Evolutionary conservation across 768 basidiomycete genomes (phyloP).

Genomic region (Tulasnella sp.): DNA sequence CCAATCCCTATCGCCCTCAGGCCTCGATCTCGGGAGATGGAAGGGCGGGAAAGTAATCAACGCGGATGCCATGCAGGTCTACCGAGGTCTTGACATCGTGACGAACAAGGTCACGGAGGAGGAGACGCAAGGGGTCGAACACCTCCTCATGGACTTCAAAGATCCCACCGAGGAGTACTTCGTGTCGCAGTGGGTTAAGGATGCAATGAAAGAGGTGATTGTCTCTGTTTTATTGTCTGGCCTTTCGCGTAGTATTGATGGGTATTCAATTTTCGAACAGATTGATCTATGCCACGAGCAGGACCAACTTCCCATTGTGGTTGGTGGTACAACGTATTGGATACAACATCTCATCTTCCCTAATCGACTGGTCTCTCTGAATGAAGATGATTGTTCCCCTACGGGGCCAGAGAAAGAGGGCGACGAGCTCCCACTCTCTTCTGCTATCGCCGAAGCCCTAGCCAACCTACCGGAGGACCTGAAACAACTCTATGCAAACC

Average conservation of each 20-base stretch:
- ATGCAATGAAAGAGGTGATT: conserved; percentile 66
- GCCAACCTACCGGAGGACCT: conserved; percentile 1
- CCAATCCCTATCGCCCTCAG: background rate
- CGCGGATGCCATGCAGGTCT: conserved; percentile 97
- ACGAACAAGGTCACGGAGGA: conserved; percentile 81
- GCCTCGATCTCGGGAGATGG: conserved; percentile 26
- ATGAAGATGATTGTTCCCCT: background rate
- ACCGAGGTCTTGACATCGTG: conserved; percentile 79
- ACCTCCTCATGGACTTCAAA: conserved; percentile 83
- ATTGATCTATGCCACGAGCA: conserved; percentile 15
- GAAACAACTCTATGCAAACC: conserved; percentile 35
- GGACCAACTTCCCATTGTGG: conserved; percentile 66
- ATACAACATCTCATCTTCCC: conserved; percentile 93
- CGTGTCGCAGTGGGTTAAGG: conserved; percentile 78
- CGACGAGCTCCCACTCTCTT: background rate
- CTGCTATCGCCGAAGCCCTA: background rate
- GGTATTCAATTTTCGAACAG: conserved; percentile 6
- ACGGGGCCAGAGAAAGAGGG: background rate
- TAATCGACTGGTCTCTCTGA: conserved; percentile 39
- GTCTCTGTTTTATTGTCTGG: background rate
- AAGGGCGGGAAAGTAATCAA: conserved; percentile 72
- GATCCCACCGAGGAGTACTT: conserved; percentile 78
- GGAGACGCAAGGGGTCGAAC: conserved; percentile 73
- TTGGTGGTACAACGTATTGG: conserved; percentile 96
- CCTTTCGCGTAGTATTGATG: background rate